These are phyloP conservation scores for Aspergillus leporis DNA, from an alignment of 495 filamentous ascomycete genomes.

Conservation along the genomic window DNA sequence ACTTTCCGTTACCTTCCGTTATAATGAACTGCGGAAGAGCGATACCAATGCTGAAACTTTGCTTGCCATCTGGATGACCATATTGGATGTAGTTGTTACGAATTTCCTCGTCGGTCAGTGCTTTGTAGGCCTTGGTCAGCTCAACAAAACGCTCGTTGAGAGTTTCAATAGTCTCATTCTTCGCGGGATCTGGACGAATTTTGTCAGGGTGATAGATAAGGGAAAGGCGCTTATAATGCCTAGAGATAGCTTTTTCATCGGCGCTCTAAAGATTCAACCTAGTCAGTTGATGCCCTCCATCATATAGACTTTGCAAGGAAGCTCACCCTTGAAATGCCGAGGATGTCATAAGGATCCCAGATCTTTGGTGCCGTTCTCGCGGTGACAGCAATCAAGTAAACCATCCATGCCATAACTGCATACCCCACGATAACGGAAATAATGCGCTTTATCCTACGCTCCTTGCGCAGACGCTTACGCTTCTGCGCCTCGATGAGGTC, in stretches of 20 bases:
- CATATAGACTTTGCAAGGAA: background rate
- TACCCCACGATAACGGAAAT: constrained; percentile 75
- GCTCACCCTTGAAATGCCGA: constrained; percentile 76
- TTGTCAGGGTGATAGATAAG: constrained; percentile 93
- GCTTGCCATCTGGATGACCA: constrained; percentile 96
- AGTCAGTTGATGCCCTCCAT: constrained; percentile 7
- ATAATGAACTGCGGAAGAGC: constrained; percentile 92
- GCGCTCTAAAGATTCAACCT: constrained; percentile 55
- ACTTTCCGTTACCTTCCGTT: constrained; percentile 91
- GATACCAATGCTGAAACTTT: constrained; percentile 97
- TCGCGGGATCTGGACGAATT: constrained; percentile 71
- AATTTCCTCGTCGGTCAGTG: constrained; percentile 93
- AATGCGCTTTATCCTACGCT: constrained; percentile 85
- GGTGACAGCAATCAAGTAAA: constrained; percentile 83
- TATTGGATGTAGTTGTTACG: constrained; percentile 95
- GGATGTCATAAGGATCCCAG: constrained; percentile 95
- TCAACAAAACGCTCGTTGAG: constrained; percentile 91
- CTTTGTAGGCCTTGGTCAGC: constrained; percentile 94
- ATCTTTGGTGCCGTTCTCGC: constrained; percentile 71
- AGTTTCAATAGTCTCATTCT: constrained; percentile 84
- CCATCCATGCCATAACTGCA: constrained; percentile 85
- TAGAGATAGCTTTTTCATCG: constrained; percentile 86
- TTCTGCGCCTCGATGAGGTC: constrained; percentile 83
- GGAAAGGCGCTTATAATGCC: constrained; percentile 80
- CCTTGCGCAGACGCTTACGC: constrained; percentile 84